Conservation (phyloP, 2,329 filamentous ascomycete species). For the Apiospora pterosperma region DNA sequence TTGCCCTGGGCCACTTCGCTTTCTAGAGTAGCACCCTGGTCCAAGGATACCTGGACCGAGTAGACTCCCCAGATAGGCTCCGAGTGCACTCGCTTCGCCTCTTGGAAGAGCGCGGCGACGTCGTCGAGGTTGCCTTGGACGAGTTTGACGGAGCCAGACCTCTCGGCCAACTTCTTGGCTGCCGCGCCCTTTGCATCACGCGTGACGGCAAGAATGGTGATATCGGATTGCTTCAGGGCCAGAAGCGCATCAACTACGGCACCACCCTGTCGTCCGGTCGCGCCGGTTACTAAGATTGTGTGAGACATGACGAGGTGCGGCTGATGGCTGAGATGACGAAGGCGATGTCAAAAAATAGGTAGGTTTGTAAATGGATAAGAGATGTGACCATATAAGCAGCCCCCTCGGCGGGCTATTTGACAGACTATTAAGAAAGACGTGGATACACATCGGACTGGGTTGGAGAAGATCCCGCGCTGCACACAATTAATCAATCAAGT, state of each 20-base stretch:
- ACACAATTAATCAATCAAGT: neutral
- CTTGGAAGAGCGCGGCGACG: constrained; percentile 43
- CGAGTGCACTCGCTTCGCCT: constrained; percentile 16
- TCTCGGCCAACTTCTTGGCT: constrained; percentile 43
- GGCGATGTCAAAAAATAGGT: neutral
- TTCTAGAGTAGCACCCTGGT: constrained; percentile 31
- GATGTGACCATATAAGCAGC: neutral
- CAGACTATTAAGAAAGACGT: neutral
- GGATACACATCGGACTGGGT: neutral
- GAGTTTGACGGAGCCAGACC: constrained; percentile 36
- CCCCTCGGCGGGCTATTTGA: neutral
- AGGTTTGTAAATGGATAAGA: neutral
- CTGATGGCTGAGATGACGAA: neutral
- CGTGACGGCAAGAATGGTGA: constrained; percentile 55
- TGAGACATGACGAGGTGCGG: constrained; percentile 22
- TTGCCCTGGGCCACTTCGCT: constrained; percentile 50
- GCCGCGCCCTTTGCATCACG: constrained; percentile 44
- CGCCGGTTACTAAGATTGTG: constrained; percentile 40
- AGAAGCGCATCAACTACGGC: constrained; percentile 40
- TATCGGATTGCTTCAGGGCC: constrained; percentile 13
- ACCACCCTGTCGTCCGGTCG: constrained; percentile 46
- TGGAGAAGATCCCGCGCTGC: neutral
- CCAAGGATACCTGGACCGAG: constrained; percentile 44
- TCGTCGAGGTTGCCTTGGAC: constrained; percentile 53
- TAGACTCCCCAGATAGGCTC: constrained; percentile 56